Percentiles rank a stretch among this genome's conserved stretches.
Conservation (phyloP, 1,284 basidiomycete genomes). For the Ustanciosporium gigantosporum region DNA sequence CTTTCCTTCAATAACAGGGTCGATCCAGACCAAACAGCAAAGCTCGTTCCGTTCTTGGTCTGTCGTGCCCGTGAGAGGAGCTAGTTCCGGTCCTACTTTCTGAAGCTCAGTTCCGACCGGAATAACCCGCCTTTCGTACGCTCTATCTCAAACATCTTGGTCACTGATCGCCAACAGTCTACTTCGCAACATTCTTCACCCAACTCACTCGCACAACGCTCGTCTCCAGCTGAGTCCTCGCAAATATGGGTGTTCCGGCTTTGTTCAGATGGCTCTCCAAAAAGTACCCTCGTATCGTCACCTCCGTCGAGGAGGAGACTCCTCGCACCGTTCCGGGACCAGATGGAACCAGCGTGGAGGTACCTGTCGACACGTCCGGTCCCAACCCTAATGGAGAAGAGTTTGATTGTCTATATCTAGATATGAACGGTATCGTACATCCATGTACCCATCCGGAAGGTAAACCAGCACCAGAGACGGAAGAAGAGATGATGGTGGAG, state of each 20-base stretch:
- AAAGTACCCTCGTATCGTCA: conserved; percentile 61
- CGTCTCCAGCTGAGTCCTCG: too few species aligned
- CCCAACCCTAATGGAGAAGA: conserved; percentile 96
- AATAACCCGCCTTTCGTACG: too few species aligned
- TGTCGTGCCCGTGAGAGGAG: too few species aligned
- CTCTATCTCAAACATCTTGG: too few species aligned
- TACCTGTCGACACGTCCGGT: conserved; percentile 79
- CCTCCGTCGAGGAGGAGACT: conserved; percentile 58
- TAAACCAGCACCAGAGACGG: conserved; percentile 85
- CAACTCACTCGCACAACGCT: too few species aligned
- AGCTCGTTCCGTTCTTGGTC: too few species aligned
- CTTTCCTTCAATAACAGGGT: too few species aligned
- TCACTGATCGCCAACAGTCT: too few species aligned
- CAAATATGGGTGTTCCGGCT: conserved; percentile 57
- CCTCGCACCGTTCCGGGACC: conserved; percentile 45
- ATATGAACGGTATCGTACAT: conserved; percentile 71
- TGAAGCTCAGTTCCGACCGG: too few species aligned
- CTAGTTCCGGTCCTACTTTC: too few species aligned
- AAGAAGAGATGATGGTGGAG: conserved; percentile 99
- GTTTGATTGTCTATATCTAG: conserved; percentile 91
- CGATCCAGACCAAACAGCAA: too few species aligned
- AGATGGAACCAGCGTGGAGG: conserved; percentile 70
- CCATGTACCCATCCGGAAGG: conserved; percentile 98
- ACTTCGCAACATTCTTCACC: too few species aligned
- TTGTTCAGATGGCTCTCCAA: conserved; percentile 62